A percentile compares a stretch with the other conserved stretches of the same genome.
phyloP scores from a whole-genome alignment of 163 green algal species.

The Volvox carteri region DNA sequence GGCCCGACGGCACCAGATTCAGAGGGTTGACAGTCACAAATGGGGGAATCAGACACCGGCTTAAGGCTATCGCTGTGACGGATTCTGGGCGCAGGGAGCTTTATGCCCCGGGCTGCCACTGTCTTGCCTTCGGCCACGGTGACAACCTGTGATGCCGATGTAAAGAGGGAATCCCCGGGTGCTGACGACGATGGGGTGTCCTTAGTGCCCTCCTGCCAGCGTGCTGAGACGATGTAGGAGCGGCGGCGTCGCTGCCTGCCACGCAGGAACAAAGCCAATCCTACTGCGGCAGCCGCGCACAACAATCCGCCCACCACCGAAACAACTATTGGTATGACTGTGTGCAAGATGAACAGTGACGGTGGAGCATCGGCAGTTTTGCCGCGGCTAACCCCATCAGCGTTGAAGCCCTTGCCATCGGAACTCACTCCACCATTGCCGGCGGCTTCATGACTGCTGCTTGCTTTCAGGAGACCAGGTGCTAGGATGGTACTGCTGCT shows the following conservation, averaged over 20 bases:
- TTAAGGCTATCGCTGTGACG: background rate
- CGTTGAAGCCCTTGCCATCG: no score
- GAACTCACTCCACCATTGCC: background rate
- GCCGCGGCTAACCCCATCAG: background rate
- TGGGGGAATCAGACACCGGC: background rate
- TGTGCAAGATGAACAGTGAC: background rate
- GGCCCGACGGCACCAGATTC: background rate
- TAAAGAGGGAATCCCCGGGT: background rate
- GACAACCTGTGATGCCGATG: background rate
- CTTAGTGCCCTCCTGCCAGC: background rate
- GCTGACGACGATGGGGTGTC: background rate
- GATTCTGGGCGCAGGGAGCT: background rate
- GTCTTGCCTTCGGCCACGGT: background rate
- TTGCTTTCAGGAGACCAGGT: background rate
- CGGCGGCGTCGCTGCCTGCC: background rate
- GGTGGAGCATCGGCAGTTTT: background rate
- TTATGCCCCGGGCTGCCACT: background rate
- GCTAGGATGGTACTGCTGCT: background rate
- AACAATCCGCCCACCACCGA: background rate
- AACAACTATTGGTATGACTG: constrained; percentile 6
- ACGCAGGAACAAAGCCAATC: background rate
- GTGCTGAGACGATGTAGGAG: background rate
- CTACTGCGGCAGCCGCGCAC: background rate
- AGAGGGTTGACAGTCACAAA: background rate
- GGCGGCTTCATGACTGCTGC: no score